These are phyloP conservation scores for Neurospora sp. DNA, from an alignment of 495 filamentous ascomycete genomes.

Conservation along the genomic window DNA sequence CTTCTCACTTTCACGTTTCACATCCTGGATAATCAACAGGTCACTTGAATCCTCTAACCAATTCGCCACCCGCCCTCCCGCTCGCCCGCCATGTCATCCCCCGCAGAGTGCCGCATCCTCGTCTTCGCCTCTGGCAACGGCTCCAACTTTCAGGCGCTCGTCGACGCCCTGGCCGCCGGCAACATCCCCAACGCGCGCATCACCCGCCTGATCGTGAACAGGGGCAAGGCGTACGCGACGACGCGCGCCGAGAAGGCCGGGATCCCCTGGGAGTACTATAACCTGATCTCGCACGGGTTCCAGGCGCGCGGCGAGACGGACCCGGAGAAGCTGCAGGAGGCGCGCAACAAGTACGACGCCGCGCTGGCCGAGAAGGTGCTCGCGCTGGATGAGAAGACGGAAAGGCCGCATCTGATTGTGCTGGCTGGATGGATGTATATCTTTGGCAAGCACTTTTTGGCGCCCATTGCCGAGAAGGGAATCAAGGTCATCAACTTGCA, in stretches of 20 bases:
- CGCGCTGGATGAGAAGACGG: constrained; percentile 26
- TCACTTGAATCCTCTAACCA: too few species aligned
- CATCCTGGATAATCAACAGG: too few species aligned
- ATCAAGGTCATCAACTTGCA: constrained; percentile 81
- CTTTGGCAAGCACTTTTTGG: constrained; percentile 39
- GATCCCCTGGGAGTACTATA: constrained; percentile 81
- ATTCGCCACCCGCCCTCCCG: neutral
- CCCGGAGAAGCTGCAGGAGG: constrained; percentile 44
- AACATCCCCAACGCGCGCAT: constrained; percentile 52
- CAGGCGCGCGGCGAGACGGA: constrained; percentile 40
- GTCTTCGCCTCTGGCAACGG: constrained; percentile 59
- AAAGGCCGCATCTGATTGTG: constrained; percentile 57
- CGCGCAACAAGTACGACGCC: constrained; percentile 64
- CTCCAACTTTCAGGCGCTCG: constrained; percentile 83
- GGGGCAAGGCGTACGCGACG: constrained; percentile 68
- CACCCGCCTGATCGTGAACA: constrained; percentile 72
- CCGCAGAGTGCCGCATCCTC: constrained; percentile 22
- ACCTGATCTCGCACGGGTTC: constrained; percentile 58
- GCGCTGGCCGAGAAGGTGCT: constrained; percentile 67
- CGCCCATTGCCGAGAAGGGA: constrained; percentile 47
- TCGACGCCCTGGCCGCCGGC: constrained; percentile 53
- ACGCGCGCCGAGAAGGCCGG: constrained; percentile 55
- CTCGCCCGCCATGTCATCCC: neutral
- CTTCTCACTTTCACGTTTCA: neutral
- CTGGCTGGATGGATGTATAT: constrained; percentile 61